Evolutionary conservation across 345 rosid species (phyloP), one percentile per base, ranked within the genome.

Genomic region (Toxicodendron radicans): DNA sequence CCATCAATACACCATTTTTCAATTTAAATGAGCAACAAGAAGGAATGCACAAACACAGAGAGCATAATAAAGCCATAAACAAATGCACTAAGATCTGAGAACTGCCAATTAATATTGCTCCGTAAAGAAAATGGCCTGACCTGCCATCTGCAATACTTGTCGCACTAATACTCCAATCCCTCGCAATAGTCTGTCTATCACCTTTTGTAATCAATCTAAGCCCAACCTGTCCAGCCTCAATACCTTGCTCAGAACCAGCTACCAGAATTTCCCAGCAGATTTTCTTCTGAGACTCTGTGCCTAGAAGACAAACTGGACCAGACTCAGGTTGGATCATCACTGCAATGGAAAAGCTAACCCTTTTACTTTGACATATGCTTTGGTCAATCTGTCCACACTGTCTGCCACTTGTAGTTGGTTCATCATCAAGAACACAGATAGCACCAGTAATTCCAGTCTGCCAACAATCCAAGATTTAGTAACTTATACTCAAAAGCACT

Each of bases 131-230:
- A 57, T 21, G 35, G n/a, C 51, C 80, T 24, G 76, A 93, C 99
- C 99, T 96, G 89, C 99, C 99, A 88, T 96, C 99, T 12, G 99
- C 91, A 84, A 96, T 93, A 82, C 98, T 90, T 51, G 98, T 88
- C n/a, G 93, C 99, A 82, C 99, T 86, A 64, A 96, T 89, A 87
- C 94, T 90, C 99, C 99, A 93, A 79, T 96, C 99, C 85, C 90
- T 93, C 21, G 89, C 86, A 59, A 90, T 89, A 43, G 97, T 85
- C 83, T 93, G 99, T 79, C 91, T 85, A 75, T 92, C 99, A 65
- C 98, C 97, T 83, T 93, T 96, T 67, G 97, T 88, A 56, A 96
- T 92, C 85, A 90, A 85, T 70, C 97, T 86, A 76, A 96, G 91
- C 75, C 98, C 98, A 74, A 96, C 98, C 81, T 93, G 99, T 74